These are phyloP conservation scores for Pichia sp. DNA, from an alignment of 1,139 yeast genomes.

Conservation along the genomic window DNA sequence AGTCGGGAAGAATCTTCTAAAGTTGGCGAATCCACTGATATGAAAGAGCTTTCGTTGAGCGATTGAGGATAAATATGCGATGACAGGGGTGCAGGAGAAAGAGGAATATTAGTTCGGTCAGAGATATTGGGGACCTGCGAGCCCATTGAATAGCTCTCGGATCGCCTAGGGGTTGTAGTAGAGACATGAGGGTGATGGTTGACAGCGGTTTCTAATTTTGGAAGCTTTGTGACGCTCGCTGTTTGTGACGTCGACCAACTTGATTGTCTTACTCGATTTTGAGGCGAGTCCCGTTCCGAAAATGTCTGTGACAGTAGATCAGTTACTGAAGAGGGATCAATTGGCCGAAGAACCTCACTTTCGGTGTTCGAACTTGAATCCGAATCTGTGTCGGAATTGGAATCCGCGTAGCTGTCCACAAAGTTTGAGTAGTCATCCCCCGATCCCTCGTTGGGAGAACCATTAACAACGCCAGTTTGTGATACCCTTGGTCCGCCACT, in stretches of 20 bases:
- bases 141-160: not conserved
- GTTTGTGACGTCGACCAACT: not conserved
- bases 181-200: not conserved
- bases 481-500: not conserved
- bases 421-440: constrained; percentile 1
- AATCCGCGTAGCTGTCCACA: constrained; percentile 3
- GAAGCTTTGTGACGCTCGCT: not conserved
- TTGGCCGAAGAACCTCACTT: not conserved
- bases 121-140: not conserved
- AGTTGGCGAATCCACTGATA: not conserved
- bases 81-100: not conserved
- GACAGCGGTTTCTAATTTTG: not conserved
- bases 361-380: not conserved
- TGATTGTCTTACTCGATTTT: not conserved
- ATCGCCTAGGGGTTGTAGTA: not conserved
- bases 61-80: not conserved
- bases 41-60: not conserved
- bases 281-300: not conserved
- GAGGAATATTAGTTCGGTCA: not conserved
- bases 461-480: not conserved
- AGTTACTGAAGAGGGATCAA: not conserved
- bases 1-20: not conserved
- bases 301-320: not conserved
- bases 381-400: not conserved
- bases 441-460: not conserved